Conservation (phyloP, 73 alveolate species). For the Stentor coeruleus region DNA sequence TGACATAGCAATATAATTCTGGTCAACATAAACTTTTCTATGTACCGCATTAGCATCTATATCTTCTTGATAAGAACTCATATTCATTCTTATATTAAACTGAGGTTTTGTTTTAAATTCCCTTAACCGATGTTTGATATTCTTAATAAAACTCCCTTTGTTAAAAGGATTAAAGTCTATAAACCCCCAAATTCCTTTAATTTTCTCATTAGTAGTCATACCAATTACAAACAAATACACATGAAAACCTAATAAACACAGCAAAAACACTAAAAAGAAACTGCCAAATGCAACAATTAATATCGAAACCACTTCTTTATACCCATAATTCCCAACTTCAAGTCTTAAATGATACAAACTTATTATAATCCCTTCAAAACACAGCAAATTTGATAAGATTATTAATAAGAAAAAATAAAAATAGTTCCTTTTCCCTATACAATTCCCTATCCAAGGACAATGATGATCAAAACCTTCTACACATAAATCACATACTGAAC, state of each 20-base stretch:
- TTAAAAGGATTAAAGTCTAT: not conserved
- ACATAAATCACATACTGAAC: slow-evolving; percentile 38
- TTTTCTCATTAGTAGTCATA: not conserved
- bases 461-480: slow-evolving; percentile 43
- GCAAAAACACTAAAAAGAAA: not conserved
- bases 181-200: not conserved
- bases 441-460: slow-evolving; percentile 45
- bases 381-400: not conserved
- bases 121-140: too few species aligned
- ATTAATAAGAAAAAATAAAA: slow-evolving; percentile 12
- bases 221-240: not conserved
- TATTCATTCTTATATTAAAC: not conserved
- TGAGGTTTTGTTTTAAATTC: not conserved
- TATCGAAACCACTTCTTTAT: not conserved
- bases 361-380: not conserved
- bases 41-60: not conserved
- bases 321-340: not conserved
- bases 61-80: not conserved
- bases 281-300: not conserved
- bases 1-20: not conserved
- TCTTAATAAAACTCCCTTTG: not conserved
- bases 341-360: not conserved
- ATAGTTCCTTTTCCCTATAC: slow-evolving; percentile 43
- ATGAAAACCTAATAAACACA: not conserved
- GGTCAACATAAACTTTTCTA: not conserved